Evolutionary conservation across 495 filamentous ascomycete genomes (phyloP).

Genomic region (Tuber melanosporum): DNA sequence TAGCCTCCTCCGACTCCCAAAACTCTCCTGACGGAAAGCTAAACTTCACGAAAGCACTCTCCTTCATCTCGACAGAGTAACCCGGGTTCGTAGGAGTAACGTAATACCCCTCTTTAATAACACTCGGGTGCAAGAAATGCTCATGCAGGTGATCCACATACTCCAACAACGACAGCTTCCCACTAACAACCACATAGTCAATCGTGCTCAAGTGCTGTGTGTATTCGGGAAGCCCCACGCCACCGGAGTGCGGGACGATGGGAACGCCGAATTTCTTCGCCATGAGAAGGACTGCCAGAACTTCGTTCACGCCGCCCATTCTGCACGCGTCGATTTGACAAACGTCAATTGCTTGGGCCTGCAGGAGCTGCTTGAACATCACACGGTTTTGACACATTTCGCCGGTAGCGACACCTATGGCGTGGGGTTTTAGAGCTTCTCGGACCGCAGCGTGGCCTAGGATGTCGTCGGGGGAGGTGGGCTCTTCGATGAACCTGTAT

Average conservation of each 20-base stretch:
- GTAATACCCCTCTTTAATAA: constrained; percentile 79
- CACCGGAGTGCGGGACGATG: constrained; percentile 81
- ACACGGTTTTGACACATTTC: constrained; percentile 97
- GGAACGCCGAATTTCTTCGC: constrained; percentile 78
- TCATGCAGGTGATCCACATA: constrained; percentile 93
- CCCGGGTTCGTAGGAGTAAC: constrained; percentile 75
- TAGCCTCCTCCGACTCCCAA: constrained; percentile 70
- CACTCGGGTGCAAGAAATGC: constrained; percentile 77
- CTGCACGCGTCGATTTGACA: constrained; percentile 90
- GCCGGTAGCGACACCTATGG: constrained; percentile 82
- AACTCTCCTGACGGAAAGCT: constrained; percentile 69
- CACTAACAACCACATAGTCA: constrained; percentile 83
- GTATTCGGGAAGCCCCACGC: constrained; percentile 88
- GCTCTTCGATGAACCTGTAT: constrained; percentile 77
- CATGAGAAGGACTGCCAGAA: constrained; percentile 81
- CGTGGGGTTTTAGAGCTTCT: constrained; percentile 65
- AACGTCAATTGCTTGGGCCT: constrained; percentile 71
- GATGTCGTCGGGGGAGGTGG: constrained; percentile 89
- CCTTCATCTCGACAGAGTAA: constrained; percentile 90
- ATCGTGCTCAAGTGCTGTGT: constrained; percentile 91
- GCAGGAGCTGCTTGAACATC: constrained; percentile 86
- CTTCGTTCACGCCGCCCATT: constrained; percentile 87
- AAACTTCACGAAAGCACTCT: constrained; percentile 73
- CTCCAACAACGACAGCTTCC: constrained; percentile 74
- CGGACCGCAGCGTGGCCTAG: constrained; percentile 79